Evolutionary conservation across 306 rosid species (phyloP), one percentile per base, ranked within the genome.

Genomic region (Trifolium pratense): DNA sequence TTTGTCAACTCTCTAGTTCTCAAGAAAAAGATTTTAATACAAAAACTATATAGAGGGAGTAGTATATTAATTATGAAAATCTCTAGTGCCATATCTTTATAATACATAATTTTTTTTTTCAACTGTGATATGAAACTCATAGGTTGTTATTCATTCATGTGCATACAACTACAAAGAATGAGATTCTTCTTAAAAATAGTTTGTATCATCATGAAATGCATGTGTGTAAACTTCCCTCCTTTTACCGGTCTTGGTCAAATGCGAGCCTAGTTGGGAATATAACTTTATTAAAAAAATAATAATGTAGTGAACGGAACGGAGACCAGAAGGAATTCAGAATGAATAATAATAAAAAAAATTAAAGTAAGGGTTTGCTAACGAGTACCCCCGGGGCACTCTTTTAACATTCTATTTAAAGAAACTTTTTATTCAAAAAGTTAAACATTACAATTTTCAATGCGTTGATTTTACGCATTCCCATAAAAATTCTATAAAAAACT

Each of bases 171-270:
- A 48, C 1, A 48, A 48, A 9, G 40, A 58, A 17, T 59, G 7
- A n/a, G 65, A 29, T 59, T 18, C 65, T 59, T 58, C 39, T 26
- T 26, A 21, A 21, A 21, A 2, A 21, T 14, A 29, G 7, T 6
- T 13, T 59, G 9, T 29, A 40, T 29, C 20, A 10, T 26, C 2
- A 29, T 26, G 2, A 26, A 59, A 29, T 14, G 68, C 74, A 36
- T 69, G 84, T 80, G 74, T 36, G 39, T 65, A 70, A 53, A 61
- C 68, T 70, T 63, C 69, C n/a, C 77, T 31, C 70, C 14, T 11
- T 11, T 23, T 46, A 56, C n/a, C 53, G 25, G 80, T 69, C 84
- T 32, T 57, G 81, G 84, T 80, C 77, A 76, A 81, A 57, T 63
- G 5, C 39, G 39, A 66, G 45, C 10, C 7, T 45, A 68, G 43